These are phyloP conservation scores for Parathielavia appendiculata DNA, from an alignment of 495 filamentous ascomycete species.

Conservation along the genomic window DNA sequence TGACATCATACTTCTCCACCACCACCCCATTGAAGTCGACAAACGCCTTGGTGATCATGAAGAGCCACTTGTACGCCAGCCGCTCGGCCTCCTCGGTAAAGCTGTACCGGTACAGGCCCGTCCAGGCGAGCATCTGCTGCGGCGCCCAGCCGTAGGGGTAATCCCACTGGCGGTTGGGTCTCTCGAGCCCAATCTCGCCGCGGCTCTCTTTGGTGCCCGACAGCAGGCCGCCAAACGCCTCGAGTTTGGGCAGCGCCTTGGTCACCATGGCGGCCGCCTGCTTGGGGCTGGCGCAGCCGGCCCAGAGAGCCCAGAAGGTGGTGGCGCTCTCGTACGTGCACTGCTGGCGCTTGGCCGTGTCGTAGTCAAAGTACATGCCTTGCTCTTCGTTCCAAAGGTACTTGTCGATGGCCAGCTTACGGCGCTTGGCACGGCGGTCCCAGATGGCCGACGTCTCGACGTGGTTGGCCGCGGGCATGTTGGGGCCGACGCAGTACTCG, in stretches of 20 bases:
- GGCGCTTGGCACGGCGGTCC: constrained; percentile 76
- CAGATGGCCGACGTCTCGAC: constrained; percentile 76
- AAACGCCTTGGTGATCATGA: constrained; percentile 96
- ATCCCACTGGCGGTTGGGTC: constrained; percentile 95
- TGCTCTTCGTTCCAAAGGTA: constrained; percentile 85
- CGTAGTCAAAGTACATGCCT: constrained; percentile 96
- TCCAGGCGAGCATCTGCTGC: constrained; percentile 98
- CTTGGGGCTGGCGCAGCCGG: constrained; percentile 70
- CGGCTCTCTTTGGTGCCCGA: constrained; percentile 83
- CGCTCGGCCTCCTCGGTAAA: constrained; percentile 84
- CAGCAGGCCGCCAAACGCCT: constrained; percentile 80
- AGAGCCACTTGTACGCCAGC: constrained; percentile 89
- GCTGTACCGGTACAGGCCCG: constrained; percentile 80
- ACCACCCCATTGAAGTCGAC: constrained; percentile 97
- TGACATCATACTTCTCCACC: constrained; percentile 98
- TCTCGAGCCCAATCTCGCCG: constrained; percentile 68
- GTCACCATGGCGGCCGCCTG: constrained; percentile 74
- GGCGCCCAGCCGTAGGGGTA: constrained; percentile 98
- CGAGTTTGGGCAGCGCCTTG: constrained; percentile 75
- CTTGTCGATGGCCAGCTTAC: constrained; percentile 77
- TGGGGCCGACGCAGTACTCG: constrained; percentile 61
- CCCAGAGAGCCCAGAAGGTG: constrained; percentile 97
- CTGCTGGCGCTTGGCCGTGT: constrained; percentile 73
- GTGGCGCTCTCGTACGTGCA: constrained; percentile 80
- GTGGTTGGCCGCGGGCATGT: constrained; percentile 49